Evolutionary conservation across 306 rosid species (phyloP), one percentile per base, ranked within the genome.

Genomic region (Dryas alaskensis): DNA sequence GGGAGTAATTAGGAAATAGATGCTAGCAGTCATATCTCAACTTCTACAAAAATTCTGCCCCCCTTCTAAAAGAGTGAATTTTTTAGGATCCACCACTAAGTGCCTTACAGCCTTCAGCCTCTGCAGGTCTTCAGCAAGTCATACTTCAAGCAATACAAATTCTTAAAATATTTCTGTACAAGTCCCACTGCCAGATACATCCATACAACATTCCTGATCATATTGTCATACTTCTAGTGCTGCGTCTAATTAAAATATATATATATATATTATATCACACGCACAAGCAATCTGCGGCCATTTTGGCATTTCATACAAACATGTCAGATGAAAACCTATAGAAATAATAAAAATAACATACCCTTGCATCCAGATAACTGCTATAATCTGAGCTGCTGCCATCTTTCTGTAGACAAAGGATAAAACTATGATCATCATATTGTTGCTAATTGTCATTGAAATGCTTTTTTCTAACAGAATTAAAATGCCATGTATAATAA

Each of bases 331-430:
- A 25, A 44, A 50, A 12, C 7, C 4, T 42, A 22, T 55, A 53
- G n/a, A 31, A 74, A 48, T 19, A 8, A 57, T 49, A 72, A 45
- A 8, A 69, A 65, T 42, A 76, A 62, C 76, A 39, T 79, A 93
- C 98, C 97, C 80, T 88, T 80, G 98, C 96, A 73, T 93, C 90
- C 72, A 89, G 82, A 85, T 91, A 93, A 83, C 76, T 88, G 74
- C 76, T 87, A 68, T 88, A 91, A 69, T 93, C 97, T 60, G 82
- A 76, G 85, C 89, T 93, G 67, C 81, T 78, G 61, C 98, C 98
- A 83, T 89, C 92, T 81, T 85, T 89, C 97, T 93, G 91, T 82
- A 86, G 72, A 73, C 66, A 75, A 73, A 70, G 40, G 51, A 67
- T 73, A 49, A 48, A 44, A 19, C 52, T 39, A 52, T 63, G 65